Percentiles rank a stretch among this genome's conserved stretches.
phyloP scores from a whole-genome alignment of 306 rosid genomes.

The Cucurbita maxima region DNA sequence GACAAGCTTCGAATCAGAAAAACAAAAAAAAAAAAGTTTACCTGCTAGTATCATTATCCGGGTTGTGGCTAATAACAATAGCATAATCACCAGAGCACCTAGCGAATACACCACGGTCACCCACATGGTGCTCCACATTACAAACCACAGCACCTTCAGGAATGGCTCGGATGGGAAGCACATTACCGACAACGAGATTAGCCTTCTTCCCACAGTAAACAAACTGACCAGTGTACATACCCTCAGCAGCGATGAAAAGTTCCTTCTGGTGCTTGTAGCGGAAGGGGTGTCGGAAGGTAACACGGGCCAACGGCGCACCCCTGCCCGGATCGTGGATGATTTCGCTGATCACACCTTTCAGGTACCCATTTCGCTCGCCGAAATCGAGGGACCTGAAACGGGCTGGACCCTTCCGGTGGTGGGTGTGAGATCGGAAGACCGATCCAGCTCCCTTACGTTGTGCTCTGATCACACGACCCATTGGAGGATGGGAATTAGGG shows the following conservation, averaged over 20 bases:
- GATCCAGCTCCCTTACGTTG: conserved; percentile 15
- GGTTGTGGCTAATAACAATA: conserved; percentile 12
- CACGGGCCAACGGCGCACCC: conserved; percentile 8
- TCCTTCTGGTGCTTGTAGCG: conserved; percentile 14
- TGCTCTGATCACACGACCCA: conserved; percentile 14
- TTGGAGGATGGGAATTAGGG: background rate
- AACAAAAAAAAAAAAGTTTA: background rate
- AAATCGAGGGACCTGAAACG: conserved; percentile 12
- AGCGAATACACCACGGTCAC: conserved; percentile 13
- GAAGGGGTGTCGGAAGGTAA: conserved; percentile 11
- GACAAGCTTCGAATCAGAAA: background rate
- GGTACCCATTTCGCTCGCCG: conserved; percentile 9
- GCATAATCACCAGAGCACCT: conserved; percentile 16
- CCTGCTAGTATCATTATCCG: conserved; percentile 14
- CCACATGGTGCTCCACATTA: conserved; percentile 14
- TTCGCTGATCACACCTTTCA: conserved; percentile 5
- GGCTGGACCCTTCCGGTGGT: conserved; percentile 14
- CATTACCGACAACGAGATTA: conserved; percentile 11
- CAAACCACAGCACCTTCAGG: conserved; percentile 15
- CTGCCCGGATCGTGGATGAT: conserved; percentile 13
- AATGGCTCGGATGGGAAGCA: conserved; percentile 6
- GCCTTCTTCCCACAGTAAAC: conserved; percentile 15
- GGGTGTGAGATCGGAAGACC: conserved; percentile 16
- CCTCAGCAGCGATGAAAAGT: conserved; percentile 12
- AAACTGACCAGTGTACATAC: conserved; percentile 13